Conservation (phyloP, 1,139 yeast genomes). For the Blastobotrys ciferrii region DNA sequence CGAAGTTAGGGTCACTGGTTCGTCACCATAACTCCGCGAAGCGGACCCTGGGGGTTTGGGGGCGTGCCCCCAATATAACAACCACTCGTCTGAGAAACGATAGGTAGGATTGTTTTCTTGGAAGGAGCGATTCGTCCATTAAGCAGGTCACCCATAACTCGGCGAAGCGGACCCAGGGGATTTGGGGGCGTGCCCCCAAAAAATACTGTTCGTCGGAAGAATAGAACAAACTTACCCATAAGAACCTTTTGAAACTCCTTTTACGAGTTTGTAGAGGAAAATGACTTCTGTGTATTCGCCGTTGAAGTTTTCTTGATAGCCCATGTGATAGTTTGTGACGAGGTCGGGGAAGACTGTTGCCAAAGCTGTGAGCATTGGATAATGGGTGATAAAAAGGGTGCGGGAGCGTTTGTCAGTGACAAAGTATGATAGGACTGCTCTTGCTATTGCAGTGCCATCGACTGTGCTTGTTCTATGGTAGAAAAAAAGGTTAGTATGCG, state of each 20-base stretch:
- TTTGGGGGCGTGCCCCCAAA: too few relatives aligned
- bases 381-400: slow-evolving; percentile 82
- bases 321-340: slow-evolving; percentile 73
- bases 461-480: slow-evolving; percentile 72
- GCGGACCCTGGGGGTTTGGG: too few relatives aligned
- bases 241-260: slow-evolving; percentile 36
- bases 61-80: too few relatives aligned
- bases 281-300: slow-evolving; percentile 21
- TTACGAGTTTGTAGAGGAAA: slow-evolving; percentile 34
- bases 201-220: too few relatives aligned
- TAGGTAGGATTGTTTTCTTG: too few relatives aligned
- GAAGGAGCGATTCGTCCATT: too few relatives aligned
- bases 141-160: too few relatives aligned
- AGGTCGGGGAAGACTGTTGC: slow-evolving; percentile 42
- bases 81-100: too few relatives aligned
- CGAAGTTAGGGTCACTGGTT: too few relatives aligned
- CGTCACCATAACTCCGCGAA: too few relatives aligned
- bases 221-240: slow-evolving; percentile 34
- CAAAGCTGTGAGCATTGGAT: slow-evolving; percentile 64
- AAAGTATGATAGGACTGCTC: slow-evolving; percentile 67
- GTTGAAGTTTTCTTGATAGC: slow-evolving; percentile 50
- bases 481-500: neutral
- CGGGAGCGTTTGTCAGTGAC: slow-evolving; percentile 50
- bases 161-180: too few relatives aligned
- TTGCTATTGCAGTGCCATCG: slow-evolving; percentile 88